Evolutionary conservation across 768 basidiomycete genomes (phyloP).

Genomic region (Fistulinella prunicolor): DNA sequence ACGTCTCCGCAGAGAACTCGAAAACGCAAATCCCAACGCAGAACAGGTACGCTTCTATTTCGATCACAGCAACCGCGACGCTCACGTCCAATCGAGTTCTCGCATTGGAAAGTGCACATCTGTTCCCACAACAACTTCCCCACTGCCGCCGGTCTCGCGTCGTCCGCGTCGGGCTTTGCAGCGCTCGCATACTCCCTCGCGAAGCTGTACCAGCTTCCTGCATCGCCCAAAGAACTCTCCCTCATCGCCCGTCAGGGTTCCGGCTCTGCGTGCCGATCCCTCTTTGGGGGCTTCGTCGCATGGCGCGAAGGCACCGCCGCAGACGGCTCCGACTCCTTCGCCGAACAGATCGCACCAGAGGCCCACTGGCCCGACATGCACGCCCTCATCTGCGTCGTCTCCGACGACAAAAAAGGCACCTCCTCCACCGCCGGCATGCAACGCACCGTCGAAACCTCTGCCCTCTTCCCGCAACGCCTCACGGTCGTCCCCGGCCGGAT

Average conservation of each 20-base stretch:
- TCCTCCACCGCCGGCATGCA: conserved; percentile 97
- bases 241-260: conserved; percentile 96
- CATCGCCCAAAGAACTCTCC: conserved; percentile 78
- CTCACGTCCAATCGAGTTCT: conserved; percentile 15
- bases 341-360: conserved; percentile 80
- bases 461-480: conserved; percentile 88
- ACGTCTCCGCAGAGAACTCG: conserved; percentile 66
- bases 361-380: conserved; percentile 94
- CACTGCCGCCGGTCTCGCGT: conserved; percentile 96
- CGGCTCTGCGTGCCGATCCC: conserved; percentile 95
- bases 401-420: conserved; percentile 94
- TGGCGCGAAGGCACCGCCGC: conserved; percentile 63
- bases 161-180: conserved; percentile 95
- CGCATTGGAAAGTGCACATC: conserved; percentile 71
- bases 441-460: conserved; percentile 89
- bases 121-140: conserved; percentile 98
- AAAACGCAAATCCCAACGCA: conserved; percentile 61
- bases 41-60: conserved; percentile 53
- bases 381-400: conserved; percentile 96
- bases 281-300: conserved; percentile 96
- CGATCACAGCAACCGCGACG: neutral
- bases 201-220: conserved; percentile 77
- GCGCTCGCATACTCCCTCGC: conserved; percentile 90
- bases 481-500: conserved; percentile 88
- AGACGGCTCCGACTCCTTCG: conserved; percentile 83